Percentiles rank a stretch among this genome's conserved stretches.
phyloP scores from a whole-genome alignment of 495 filamentous ascomycete species.

The Tetracladium setigerum region DNA sequence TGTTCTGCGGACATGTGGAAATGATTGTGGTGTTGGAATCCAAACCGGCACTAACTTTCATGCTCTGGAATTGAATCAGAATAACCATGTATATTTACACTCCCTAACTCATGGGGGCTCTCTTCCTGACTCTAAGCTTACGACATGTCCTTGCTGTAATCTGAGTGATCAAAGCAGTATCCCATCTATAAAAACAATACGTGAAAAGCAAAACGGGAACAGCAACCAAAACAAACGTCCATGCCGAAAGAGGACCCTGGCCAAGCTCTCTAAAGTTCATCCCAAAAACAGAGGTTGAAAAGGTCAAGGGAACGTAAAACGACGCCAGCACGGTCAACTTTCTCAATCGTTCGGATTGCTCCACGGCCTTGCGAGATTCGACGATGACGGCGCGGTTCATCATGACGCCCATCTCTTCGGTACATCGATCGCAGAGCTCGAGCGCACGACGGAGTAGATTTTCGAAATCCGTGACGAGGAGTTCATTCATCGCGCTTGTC shows the following conservation, averaged over 20 bases:
- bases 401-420: slow-evolving; percentile 17
- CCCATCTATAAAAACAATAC: no score
- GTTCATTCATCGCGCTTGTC: no score
- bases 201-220: no score
- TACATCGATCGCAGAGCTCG: slow-evolving; percentile 12
- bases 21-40: slow-evolving; percentile 11
- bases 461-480: slow-evolving; percentile 22
- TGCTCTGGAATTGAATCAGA: no score
- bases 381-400: slow-evolving; percentile 21
- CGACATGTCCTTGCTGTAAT: no score
- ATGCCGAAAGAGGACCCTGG: no score
- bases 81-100: no score
- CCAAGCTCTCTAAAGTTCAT: slow-evolving; percentile 34
- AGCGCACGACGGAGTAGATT: slow-evolving; percentile 9
- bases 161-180: no score
- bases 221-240: no score
- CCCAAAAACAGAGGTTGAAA: slow-evolving; percentile 23
- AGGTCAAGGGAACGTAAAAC: slow-evolving; percentile 12
- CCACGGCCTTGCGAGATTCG: slow-evolving; percentile 26
- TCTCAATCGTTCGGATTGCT: slow-evolving; percentile 18
- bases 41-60: no score
- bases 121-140: no score
- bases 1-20: slow-evolving; percentile 12
- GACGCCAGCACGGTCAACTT: slow-evolving; percentile 25
- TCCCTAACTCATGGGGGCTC: no score